A percentile compares a stretch with the other conserved stretches of the same genome.
Evolutionary conservation across 129 eudicot species (phyloP).

Genomic region (Escallonia rubra): DNA sequence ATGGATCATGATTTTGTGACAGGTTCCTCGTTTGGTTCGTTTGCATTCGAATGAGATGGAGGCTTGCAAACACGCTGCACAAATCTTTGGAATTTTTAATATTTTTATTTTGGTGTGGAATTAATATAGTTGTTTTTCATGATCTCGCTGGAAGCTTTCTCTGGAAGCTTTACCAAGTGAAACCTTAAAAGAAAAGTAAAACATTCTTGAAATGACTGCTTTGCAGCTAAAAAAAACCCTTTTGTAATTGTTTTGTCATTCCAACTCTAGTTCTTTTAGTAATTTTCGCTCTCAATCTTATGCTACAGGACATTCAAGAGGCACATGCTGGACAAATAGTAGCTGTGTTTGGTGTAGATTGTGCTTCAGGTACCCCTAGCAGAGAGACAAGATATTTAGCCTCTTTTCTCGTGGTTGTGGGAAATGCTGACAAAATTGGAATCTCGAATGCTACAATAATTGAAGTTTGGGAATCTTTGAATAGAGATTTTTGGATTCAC

Average conservation of each 20-base stretch:
- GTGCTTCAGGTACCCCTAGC: conserved; percentile 73
- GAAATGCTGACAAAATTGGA: too few species aligned
- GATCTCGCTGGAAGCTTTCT: too few species aligned
- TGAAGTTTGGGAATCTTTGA: too few species aligned
- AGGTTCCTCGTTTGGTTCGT: conserved; percentile 95
- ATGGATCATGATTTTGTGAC: conserved; percentile 11
- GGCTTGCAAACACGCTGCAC: conserved; percentile 37
- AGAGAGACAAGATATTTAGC: background rate
- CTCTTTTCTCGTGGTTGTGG: too few species aligned
- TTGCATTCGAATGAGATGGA: conserved; percentile 99
- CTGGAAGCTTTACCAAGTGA: background rate
- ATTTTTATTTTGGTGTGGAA: too few species aligned
- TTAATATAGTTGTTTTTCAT: background rate
- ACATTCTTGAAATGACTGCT: too few species aligned
- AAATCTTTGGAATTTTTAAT: too few species aligned
- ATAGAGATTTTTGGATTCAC: too few species aligned
- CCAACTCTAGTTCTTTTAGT: background rate
- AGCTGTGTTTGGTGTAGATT: conserved; percentile 97
- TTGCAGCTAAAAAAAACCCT: too few species aligned
- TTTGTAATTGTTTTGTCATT: background rate
- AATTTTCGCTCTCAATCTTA: background rate
- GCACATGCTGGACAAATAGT: conserved; percentile 99
- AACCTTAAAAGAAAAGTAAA: too few species aligned
- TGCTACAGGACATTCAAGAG: conserved; percentile 85
- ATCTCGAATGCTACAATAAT: too few species aligned